A percentile compares a stretch with the other conserved stretches of the same genome.
phyloP scores from a whole-genome alignment of 257 asterid genomes.

The Ehretia macrophylla region DNA sequence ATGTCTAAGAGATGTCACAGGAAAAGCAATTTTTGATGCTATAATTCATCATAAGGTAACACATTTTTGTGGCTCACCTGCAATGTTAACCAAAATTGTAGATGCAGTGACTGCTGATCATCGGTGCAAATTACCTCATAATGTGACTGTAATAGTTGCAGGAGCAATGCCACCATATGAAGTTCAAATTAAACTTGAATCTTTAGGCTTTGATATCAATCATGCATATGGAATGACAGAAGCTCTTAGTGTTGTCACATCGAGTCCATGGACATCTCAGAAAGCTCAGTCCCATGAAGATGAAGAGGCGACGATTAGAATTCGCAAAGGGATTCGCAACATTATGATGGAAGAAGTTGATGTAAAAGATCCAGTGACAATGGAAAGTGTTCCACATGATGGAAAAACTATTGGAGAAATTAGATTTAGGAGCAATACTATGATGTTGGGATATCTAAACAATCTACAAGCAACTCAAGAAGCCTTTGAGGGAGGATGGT shows the following conservation, averaged over 20 bases:
- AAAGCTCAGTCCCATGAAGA: constrained; percentile 12
- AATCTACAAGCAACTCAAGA: constrained; percentile 37
- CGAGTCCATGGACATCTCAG: constrained; percentile 31
- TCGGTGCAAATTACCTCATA: constrained; percentile 18
- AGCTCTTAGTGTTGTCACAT: constrained; percentile 56
- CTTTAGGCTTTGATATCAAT: constrained; percentile 39
- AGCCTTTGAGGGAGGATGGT: constrained; percentile 72
- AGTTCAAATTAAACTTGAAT: constrained; percentile 33
- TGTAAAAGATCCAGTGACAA: constrained; percentile 47
- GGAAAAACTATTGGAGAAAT: constrained; percentile 60
- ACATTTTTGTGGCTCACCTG: constrained; percentile 61
- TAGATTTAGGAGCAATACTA: constrained; percentile 58
- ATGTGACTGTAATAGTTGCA: constrained; percentile 47
- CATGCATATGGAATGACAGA: constrained; percentile 64
- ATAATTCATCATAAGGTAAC: constrained; percentile 46
- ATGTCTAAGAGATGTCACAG: constrained; percentile 37
- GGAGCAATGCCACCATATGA: constrained; percentile 47
- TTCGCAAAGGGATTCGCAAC: constrained; percentile 47
- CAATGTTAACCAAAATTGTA: constrained; percentile 37
- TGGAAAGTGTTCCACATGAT: constrained; percentile 57
- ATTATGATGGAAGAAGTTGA: constrained; percentile 49
- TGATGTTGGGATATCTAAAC: constrained; percentile 63
- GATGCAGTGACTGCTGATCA: constrained; percentile 21
- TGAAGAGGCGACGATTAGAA: constrained; percentile 22
- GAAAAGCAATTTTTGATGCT: constrained; percentile 33